These are phyloP conservation scores for Ogataea neopini DNA, from an alignment of 805 yeast genomes.

Conservation along the genomic window DNA sequence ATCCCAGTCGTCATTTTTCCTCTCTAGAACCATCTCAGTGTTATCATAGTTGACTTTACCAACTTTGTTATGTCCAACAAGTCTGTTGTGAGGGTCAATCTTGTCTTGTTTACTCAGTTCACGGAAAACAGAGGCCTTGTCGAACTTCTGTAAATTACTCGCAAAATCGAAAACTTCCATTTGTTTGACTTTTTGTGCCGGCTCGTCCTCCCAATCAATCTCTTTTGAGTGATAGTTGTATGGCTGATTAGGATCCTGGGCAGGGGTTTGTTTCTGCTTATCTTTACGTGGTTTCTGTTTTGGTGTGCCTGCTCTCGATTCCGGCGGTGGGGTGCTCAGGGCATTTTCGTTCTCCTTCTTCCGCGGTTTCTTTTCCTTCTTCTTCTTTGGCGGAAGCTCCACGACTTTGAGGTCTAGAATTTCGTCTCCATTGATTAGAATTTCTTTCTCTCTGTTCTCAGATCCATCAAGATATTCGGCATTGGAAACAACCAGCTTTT, in stretches of 20 bases:
- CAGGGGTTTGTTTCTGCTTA: conserved; percentile 10
- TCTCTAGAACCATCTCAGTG: conserved; percentile 72
- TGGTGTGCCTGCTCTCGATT: conserved; percentile 15
- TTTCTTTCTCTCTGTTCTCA: conserved; percentile 20
- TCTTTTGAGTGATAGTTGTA: conserved; percentile 30
- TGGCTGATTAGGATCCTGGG: conserved; percentile 22
- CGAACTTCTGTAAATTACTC: conserved; percentile 77
- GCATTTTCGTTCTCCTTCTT: conserved; percentile 12
- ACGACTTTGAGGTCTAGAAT: conserved; percentile 58
- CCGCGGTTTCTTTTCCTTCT: conserved; percentile 25
- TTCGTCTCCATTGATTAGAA: conserved; percentile 35
- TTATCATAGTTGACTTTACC: conserved; percentile 58
- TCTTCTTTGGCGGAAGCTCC: conserved; percentile 46
- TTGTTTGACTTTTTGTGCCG: conserved; percentile 47
- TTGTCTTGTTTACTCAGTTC: conserved; percentile 69
- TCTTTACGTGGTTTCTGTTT: conserved; percentile 22
- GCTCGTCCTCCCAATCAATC: conserved; percentile 51
- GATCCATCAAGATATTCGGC: conserved; percentile 35
- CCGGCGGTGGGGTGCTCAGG: conserved; percentile 3
- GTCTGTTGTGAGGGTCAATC: conserved; percentile 57
- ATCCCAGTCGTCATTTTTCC: conserved; percentile 56
- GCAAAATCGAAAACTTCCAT: conserved; percentile 81
- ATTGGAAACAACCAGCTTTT: conserved; percentile 31
- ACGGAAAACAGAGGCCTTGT: conserved; percentile 76
- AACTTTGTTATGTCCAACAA: conserved; percentile 73